Percentiles rank a stretch among this genome's conserved stretches.
Conservation (phyloP, 371 early-diverging fungal genomes). For the Capniomyces stellatus region DNA sequence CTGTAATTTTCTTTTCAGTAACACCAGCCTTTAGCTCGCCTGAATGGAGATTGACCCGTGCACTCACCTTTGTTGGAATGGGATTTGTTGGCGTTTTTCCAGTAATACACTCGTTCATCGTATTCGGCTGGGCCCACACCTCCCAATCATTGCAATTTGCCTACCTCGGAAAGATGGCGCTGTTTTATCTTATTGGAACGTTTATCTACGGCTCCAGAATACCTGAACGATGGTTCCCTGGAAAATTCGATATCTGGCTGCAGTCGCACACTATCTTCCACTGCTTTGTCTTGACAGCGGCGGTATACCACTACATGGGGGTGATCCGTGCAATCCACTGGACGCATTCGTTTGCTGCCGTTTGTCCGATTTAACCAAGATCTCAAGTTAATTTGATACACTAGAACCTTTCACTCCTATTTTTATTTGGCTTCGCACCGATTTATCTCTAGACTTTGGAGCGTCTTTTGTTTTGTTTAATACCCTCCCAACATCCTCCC, state of each 20-base stretch:
- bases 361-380: slow-evolving; percentile 1
- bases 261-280: slow-evolving; percentile 89
- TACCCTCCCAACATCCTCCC: no score
- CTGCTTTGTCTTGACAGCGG: slow-evolving; percentile 59
- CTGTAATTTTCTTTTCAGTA: slow-evolving; percentile 32
- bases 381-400: no score
- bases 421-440: no score
- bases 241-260: slow-evolving; percentile 46
- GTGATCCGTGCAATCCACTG: slow-evolving; percentile 40
- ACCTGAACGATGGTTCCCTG: slow-evolving; percentile 47
- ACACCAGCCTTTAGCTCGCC: slow-evolving; percentile 46
- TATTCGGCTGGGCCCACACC: slow-evolving; percentile 50
- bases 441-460: no score
- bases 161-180: slow-evolving; percentile 49
- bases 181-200: slow-evolving; percentile 62
- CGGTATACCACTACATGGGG: slow-evolving; percentile 57
- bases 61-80: slow-evolving; percentile 54
- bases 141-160: slow-evolving; percentile 17
- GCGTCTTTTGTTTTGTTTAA: no score
- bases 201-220: slow-evolving; percentile 58
- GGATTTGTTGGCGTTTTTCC: slow-evolving; percentile 67
- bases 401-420: no score
- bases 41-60: slow-evolving; percentile 60
- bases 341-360: slow-evolving; percentile 13
- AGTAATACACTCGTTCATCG: slow-evolving; percentile 37